phyloP scores from a whole-genome alignment of 2,329 filamentous ascomycete genomes.

The Penicillium sp. region DNA sequence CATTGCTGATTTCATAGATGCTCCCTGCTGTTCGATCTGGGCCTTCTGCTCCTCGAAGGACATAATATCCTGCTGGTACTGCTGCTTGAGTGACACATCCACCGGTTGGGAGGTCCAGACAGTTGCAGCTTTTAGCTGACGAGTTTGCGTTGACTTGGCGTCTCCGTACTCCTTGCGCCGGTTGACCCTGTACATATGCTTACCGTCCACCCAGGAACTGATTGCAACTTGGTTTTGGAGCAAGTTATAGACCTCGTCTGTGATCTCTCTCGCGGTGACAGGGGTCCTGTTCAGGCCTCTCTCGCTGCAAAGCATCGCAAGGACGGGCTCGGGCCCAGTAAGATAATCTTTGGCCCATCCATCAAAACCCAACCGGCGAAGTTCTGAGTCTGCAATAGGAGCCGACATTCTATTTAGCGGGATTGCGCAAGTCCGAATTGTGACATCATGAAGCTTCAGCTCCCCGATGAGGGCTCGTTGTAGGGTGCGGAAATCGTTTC shows the following conservation, averaged over 20 bases:
- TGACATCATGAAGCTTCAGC: slow-evolving; percentile 63
- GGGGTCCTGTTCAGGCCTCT: slow-evolving; percentile 63
- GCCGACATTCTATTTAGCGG: slow-evolving; percentile 52
- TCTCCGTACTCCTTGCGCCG: slow-evolving; percentile 75
- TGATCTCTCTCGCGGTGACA: slow-evolving; percentile 58
- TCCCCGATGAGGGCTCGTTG: slow-evolving; percentile 58
- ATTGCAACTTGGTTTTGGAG: slow-evolving; percentile 54
- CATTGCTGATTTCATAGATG: slow-evolving; percentile 28
- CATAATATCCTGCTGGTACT: slow-evolving; percentile 50
- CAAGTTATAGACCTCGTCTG: slow-evolving; percentile 61
- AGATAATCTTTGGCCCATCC: slow-evolving; percentile 74
- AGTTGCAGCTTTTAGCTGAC: slow-evolving; percentile 53
- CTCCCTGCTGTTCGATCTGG: slow-evolving; percentile 25
- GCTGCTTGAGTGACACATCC: slow-evolving; percentile 54
- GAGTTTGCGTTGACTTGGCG: slow-evolving; percentile 64
- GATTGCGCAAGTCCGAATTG: slow-evolving; percentile 58
- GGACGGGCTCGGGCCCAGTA: slow-evolving; percentile 71
- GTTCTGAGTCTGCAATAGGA: slow-evolving; percentile 52
- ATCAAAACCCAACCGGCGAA: slow-evolving; percentile 61
- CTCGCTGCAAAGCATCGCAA: slow-evolving; percentile 81
- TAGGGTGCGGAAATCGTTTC: slow-evolving; percentile 67
- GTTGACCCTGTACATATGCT: slow-evolving; percentile 57
- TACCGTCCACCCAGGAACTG: slow-evolving; percentile 63
- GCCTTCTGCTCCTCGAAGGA: slow-evolving; percentile 42
- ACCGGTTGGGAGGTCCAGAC: slow-evolving; percentile 75